Base-by-base conservation (phyloP, 2,329 filamentous ascomycete genomes). In the Diaporthe ampelina region DNA sequence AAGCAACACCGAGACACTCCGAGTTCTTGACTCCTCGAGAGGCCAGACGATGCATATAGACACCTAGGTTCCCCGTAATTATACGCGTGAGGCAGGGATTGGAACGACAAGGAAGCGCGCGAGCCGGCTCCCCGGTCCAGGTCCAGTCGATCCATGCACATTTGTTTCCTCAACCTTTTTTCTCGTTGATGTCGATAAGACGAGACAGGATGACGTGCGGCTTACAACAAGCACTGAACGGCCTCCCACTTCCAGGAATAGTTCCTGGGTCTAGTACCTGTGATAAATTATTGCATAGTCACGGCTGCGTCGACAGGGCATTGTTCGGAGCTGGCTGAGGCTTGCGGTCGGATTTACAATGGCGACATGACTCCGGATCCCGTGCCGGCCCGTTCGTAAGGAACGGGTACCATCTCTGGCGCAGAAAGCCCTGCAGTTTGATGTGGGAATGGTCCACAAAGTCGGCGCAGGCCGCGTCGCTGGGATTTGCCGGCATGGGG, bases 131-230 rank as follows among this genome's bases (percentile, higher is more conserved):
- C 45, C 63, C 63, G 63, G 32, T 19, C 21, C 11, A 24, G 3
- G 10, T n/a, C 63, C n/a, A 21, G 45, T 26, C 63, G 45, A 50
- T 29, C 45, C 45, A 19, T 52, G 29, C 56, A 26, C 15, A 26
- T 37, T 43, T 35, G 29, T 57, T 71, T 58, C 54, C 37, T 52
- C 15, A 43, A 43, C 40, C 9, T 37, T 26, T 61, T 32, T 71
- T 37, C 35, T 65, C 1, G 21, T n/a, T 4, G 35, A 52, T 48
- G 58, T 24, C 50, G 58, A 45, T 35, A 57, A 58, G 69, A 72
- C 45, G 29, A 29, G 45, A 56, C 37, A 43, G 50, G 37, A 68
- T 73, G 71, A 50, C 71, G 71, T 73, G 61, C 40, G 37, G 50
- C n/a, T 52, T 19, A 52, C 52, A 52, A 50, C 45, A 52, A 67